Evolutionary conservation across 345 rosid species (phyloP).

Genomic region (Linum tenue): DNA sequence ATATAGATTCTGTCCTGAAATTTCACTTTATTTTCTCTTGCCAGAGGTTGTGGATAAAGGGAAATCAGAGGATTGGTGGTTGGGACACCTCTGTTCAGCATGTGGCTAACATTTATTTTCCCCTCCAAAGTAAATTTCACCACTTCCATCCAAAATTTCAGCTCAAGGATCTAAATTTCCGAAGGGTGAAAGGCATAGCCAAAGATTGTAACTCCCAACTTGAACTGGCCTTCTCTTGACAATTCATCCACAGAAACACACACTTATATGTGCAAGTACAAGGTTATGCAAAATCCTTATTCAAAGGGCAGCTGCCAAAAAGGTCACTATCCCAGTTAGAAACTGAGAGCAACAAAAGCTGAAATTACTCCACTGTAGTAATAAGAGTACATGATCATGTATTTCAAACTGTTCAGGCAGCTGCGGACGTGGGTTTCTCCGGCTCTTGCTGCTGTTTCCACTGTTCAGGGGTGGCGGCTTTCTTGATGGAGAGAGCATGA

Average conservation of each 20-base stretch:
- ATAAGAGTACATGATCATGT: neutral
- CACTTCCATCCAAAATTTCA: neutral
- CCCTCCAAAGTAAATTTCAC: neutral
- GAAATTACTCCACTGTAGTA: neutral
- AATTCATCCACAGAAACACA: too few relatives aligned
- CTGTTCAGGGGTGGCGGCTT: conserved; percentile 59
- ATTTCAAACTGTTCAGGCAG: neutral
- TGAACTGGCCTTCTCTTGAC: too few relatives aligned
- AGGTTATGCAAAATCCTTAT: too few relatives aligned
- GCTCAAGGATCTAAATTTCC: neutral
- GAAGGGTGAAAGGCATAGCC: neutral
- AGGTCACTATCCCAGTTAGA: neutral
- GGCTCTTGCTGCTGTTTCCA: conserved; percentile 61
- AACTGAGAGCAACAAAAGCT: too few relatives aligned
- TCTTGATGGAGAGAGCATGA: conserved; percentile 83
- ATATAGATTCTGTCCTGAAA: too few relatives aligned
- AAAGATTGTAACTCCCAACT: neutral
- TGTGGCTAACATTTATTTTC: neutral
- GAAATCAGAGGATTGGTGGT: neutral
- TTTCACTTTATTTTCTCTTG: neutral
- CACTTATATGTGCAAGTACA: too few relatives aligned
- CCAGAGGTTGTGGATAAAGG: neutral
- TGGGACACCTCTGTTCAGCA: neutral
- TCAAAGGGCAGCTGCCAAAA: neutral
- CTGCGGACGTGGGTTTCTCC: conserved; percentile 25